These are phyloP conservation scores for Eucalyptus brandiana DNA, from an alignment of 345 rosid species.

Conservation along the genomic window DNA sequence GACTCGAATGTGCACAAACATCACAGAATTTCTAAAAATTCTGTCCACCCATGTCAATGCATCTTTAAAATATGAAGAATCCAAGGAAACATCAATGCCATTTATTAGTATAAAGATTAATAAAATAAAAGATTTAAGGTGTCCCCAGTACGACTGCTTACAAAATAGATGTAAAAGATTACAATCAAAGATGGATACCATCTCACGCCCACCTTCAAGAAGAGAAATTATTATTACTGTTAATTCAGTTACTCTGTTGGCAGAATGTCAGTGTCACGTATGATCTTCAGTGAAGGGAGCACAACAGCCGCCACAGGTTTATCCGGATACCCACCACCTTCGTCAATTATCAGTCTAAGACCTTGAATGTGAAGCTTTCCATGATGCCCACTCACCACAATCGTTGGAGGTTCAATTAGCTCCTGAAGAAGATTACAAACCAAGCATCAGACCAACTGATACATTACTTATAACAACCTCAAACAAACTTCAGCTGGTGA, in stretches of 20 bases:
- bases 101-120: not conserved
- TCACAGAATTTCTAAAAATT: not conserved
- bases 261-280: constrained; percentile 47
- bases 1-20: not conserved
- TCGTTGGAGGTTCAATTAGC: constrained; percentile 25
- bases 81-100: not conserved
- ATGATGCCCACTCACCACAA: constrained; percentile 78
- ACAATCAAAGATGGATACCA: not conserved
- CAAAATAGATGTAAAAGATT: not conserved
- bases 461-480: not conserved
- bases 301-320: constrained; percentile 75
- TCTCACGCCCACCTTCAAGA: not conserved
- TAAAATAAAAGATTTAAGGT: not conserved
- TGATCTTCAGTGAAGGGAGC: constrained; percentile 62
- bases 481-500: not conserved
- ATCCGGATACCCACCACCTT: constrained; percentile 59
- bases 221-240: not conserved
- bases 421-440: constrained; percentile 9
- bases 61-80: not conserved
- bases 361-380: constrained; percentile 75
- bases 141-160: not conserved
- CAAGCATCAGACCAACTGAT: not conserved
- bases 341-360: constrained; percentile 71
- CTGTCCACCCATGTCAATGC: not conserved
- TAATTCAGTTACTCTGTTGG: not conserved